Evolutionary conservation across 1,284 basidiomycete genomes (phyloP).

Genomic region (Boletus smithii): DNA sequence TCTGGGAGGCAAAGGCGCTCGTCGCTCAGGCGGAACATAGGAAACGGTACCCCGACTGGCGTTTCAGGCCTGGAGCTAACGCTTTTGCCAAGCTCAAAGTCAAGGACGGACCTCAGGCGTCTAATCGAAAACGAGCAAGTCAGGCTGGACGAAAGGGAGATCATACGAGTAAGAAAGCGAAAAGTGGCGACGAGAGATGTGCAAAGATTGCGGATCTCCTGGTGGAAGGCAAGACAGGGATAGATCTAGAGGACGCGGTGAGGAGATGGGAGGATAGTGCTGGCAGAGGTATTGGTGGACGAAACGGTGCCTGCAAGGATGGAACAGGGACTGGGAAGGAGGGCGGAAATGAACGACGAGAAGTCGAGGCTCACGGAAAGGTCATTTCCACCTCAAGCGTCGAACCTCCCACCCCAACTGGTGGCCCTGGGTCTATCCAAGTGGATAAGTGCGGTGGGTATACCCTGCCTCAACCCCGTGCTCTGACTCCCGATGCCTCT

Average conservation of each 20-base stretch:
- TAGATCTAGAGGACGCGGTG: conserved; percentile 47
- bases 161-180: conserved; percentile 23
- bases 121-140: conserved; percentile 39
- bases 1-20: conserved; percentile 74
- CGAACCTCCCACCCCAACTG: background rate
- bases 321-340: conserved; percentile 7
- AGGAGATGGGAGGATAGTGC: conserved; percentile 36
- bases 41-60: conserved; percentile 72
- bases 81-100: conserved; percentile 50
- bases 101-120: conserved; percentile 31
- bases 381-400: conserved; percentile 3
- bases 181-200: conserved; percentile 36
- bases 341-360: conserved; percentile 27
- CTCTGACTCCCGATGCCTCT: conserved; percentile 31
- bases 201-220: conserved; percentile 50
- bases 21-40: conserved; percentile 76
- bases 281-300: conserved; percentile 6
- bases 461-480: conserved; percentile 24
- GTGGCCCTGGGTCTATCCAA: conserved; percentile 3
- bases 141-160: conserved; percentile 38
- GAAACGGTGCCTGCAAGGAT: conserved; percentile 4
- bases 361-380: conserved; percentile 10
- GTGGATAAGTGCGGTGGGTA: conserved; percentile 12
- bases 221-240: conserved; percentile 48
- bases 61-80: conserved; percentile 63